phyloP scores from a whole-genome alignment of 208 protist species.

The Wallacemonas sp. region DNA sequence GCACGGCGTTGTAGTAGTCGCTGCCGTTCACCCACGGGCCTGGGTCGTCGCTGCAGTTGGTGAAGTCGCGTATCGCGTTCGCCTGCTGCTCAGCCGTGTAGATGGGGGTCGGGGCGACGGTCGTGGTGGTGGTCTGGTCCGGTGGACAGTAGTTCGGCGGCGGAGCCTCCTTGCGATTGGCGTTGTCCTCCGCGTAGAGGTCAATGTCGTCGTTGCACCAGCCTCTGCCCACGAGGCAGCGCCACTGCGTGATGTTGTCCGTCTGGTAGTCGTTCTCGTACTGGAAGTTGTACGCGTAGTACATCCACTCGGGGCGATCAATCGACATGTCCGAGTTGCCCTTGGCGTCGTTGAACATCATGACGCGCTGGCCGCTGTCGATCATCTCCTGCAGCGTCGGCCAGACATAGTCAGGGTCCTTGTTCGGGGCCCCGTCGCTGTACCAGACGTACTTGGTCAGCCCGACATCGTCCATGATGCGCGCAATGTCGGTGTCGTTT shows the following conservation, averaged over 20 bases:
- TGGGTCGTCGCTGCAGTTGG: constrained; percentile 31
- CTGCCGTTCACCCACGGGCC: constrained; percentile 33
- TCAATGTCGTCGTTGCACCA: constrained; percentile 25
- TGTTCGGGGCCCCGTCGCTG: constrained; percentile 25
- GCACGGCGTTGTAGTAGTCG: constrained; percentile 27
- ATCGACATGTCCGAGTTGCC: not conserved
- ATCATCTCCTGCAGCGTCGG: constrained; percentile 35
- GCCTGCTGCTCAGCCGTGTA: not conserved
- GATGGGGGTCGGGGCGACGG: not conserved
- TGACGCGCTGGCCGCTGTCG: constrained; percentile 24
- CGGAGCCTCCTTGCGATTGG: not conserved
- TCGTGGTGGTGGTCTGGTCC: constrained; percentile 16
- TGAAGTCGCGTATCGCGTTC: constrained; percentile 20
- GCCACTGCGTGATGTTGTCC: constrained; percentile 17
- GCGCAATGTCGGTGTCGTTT: constrained; percentile 32
- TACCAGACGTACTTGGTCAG: constrained; percentile 35
- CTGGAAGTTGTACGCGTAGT: constrained; percentile 39
- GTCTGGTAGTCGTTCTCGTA: constrained; percentile 46
- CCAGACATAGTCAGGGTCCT: constrained; percentile 39
- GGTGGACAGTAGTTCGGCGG: too few relatives aligned
- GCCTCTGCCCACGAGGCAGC: constrained; percentile 32
- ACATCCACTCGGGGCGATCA: constrained; percentile 29
- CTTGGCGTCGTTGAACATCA: constrained; percentile 38
- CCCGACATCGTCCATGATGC: constrained; percentile 29
- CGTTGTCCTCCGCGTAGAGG: constrained; percentile 8